Base-by-base conservation (phyloP, 2,329 filamentous ascomycete species). In the Plenodomus lindquistii region DNA sequence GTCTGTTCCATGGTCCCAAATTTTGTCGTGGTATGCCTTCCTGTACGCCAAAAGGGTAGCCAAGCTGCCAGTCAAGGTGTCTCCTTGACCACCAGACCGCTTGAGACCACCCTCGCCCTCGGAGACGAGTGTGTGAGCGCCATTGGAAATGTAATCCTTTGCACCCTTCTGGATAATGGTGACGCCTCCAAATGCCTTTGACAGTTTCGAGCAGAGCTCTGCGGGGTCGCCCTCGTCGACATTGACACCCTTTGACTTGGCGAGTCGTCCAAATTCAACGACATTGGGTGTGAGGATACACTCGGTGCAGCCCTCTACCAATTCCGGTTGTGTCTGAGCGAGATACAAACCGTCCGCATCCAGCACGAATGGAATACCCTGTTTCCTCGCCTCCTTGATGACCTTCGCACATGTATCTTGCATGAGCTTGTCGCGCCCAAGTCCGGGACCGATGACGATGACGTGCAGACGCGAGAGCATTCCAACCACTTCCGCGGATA, bases 211-310 rank as follows among this genome's bases (percentile, higher is more conserved):
- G 61, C 85, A 87, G 10, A 91, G 83, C 60, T 81, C 79, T 8
- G 76, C 74, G 37, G 79, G 78, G 46, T 80, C 77, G 38, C 69
- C 76, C 35, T 77, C 77, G 20, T 75, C 69, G 0, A 82, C 78
- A 50, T 91, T 82, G 44, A 96, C 77, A 2, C 84, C 84, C 49
- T 94, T 79, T 2, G 85, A 81, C 71, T 91, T 87, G 49, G 91
- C 92, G 36, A 99, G 73, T 11, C 92, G 80, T 1, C 82, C 85
- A 67, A 97, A 97, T 72, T 99, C 94, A 4, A 96, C 91, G 0
- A 97, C 88, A 57, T 99, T 99, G 1, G 94, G 94, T 36, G 94
- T 99, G 48, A 99, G 76, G 44, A 99, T 90, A 43, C 90, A 95
- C 51, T 89, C 83, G 39, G 79, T 81, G 75, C 93, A 97, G 0